Conservation (phyloP, 495 filamentous ascomycete genomes). For the Daldinia concentrica region DNA sequence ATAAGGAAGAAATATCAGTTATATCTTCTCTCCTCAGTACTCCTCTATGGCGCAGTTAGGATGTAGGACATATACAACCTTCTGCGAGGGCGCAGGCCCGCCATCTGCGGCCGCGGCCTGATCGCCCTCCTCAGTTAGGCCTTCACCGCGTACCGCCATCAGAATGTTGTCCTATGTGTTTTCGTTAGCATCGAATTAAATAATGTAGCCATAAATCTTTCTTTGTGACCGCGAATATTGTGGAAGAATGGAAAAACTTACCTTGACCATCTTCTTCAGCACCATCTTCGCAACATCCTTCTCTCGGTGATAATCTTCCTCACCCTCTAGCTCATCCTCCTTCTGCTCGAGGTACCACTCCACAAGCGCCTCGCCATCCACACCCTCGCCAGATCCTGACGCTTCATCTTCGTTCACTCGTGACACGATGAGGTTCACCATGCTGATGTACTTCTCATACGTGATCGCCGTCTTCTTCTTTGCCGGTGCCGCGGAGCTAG, state of each 20-base stretch:
- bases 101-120: constrained; percentile 59
- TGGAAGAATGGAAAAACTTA: constrained; percentile 54
- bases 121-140: constrained; percentile 68
- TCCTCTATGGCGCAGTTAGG: constrained; percentile 89
- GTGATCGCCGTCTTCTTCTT: constrained; percentile 86
- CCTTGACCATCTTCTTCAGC: constrained; percentile 95
- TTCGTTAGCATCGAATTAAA: constrained; percentile 1
- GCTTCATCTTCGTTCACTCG: constrained; percentile 78
- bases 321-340: constrained; percentile 79
- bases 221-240: neutral
- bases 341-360: constrained; percentile 96
- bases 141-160: constrained; percentile 89
- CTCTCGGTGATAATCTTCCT: constrained; percentile 84
- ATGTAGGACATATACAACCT: constrained; percentile 88
- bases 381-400: constrained; percentile 79
- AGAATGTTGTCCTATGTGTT: constrained; percentile 81
- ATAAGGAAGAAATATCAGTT: too few relatives aligned
- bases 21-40: neutral
- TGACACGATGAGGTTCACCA: constrained; percentile 83
- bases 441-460: constrained; percentile 92
- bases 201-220: neutral
- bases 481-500: constrained; percentile 49
- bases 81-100: constrained; percentile 53
- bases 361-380: constrained; percentile 85
- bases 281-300: constrained; percentile 83